phyloP scores from a whole-genome alignment of 2,329 filamentous ascomycete species.

The Colletotrichum somersetense region DNA sequence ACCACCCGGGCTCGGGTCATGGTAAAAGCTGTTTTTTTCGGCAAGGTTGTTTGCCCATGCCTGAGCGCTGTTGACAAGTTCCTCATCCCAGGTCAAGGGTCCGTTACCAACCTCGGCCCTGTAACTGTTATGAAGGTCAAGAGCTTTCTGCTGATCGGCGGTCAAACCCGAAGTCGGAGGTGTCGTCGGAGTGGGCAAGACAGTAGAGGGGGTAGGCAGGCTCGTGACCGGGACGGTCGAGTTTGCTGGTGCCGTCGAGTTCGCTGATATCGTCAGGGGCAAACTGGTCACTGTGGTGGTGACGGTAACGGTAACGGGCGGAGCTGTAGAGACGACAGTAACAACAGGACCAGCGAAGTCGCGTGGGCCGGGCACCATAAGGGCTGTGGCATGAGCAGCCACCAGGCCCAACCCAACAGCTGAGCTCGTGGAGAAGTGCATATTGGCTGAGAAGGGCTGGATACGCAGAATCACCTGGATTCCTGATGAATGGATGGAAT shows the following conservation, averaged over 20 bases:
- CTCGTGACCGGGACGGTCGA: not conserved
- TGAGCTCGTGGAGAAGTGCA: slow-evolving; percentile 1
- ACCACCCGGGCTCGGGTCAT: not conserved
- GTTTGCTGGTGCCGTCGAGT: not conserved
- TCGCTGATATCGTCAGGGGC: not conserved
- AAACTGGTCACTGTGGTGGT: not conserved
- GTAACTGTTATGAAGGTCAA: slow-evolving; percentile 14
- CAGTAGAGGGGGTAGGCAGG: not conserved
- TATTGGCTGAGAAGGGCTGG: not conserved
- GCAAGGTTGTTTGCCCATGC: slow-evolving; percentile 16
- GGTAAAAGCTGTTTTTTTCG: not conserved
- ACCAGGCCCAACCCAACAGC: not conserved
- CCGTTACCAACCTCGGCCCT: not conserved
- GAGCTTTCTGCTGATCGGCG: slow-evolving; percentile 12
- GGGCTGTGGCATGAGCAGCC: not conserved
- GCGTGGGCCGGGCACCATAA: not conserved
- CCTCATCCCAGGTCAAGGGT: slow-evolving; percentile 9
- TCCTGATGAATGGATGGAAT: not conserved
- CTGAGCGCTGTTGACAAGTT: slow-evolving; percentile 4
- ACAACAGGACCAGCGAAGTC: too few relatives aligned
- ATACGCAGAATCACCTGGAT: not conserved
- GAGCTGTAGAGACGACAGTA: not conserved
- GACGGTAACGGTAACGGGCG: not conserved
- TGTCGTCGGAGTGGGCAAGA: not conserved
- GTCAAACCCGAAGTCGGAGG: not conserved